Conservation (phyloP, 1,139 yeast species). For the Wickerhamomyces sp. region DNA sequence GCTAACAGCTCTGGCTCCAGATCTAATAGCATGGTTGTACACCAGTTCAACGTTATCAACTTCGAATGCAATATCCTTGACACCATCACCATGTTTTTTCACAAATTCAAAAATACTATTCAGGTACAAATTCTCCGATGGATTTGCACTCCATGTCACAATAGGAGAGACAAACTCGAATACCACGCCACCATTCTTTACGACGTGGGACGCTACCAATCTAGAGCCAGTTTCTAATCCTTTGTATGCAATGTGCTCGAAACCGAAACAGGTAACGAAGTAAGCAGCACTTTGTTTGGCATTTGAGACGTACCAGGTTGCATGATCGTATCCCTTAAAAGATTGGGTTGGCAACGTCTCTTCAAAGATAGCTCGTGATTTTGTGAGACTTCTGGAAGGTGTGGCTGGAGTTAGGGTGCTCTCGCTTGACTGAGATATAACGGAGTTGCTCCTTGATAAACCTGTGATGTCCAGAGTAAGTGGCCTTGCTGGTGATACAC, state of each 20-base stretch:
- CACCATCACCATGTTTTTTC: conserved; percentile 68
- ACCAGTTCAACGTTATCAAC: conserved; percentile 46
- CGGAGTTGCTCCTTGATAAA: background rate
- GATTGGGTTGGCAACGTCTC: background rate
- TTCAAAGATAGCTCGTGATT: background rate
- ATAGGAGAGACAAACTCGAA: conserved; percentile 48
- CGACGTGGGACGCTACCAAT: conserved; percentile 52
- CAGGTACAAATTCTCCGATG: conserved; percentile 18
- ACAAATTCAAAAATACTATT: conserved; percentile 44
- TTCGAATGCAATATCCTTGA: conserved; percentile 61
- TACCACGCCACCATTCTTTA: conserved; percentile 50
- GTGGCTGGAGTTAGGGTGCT: background rate
- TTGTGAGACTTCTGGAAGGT: background rate
- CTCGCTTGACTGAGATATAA: background rate
- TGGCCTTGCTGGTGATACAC: background rate
- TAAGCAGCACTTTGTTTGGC: conserved; percentile 59
- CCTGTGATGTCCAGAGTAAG: background rate
- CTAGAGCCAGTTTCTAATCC: conserved; percentile 69
- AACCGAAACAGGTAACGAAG: conserved; percentile 56
- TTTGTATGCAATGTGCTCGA: conserved; percentile 52
- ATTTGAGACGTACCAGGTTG: conserved; percentile 59
- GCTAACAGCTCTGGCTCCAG: conserved; percentile 49
- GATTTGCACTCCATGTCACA: conserved; percentile 13
- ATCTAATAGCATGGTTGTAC: conserved; percentile 40
- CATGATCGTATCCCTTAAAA: conserved; percentile 43